Evolutionary conservation across 2,329 filamentous ascomycete genomes (phyloP).

Genomic region (Pezicula neosporulosa): DNA sequence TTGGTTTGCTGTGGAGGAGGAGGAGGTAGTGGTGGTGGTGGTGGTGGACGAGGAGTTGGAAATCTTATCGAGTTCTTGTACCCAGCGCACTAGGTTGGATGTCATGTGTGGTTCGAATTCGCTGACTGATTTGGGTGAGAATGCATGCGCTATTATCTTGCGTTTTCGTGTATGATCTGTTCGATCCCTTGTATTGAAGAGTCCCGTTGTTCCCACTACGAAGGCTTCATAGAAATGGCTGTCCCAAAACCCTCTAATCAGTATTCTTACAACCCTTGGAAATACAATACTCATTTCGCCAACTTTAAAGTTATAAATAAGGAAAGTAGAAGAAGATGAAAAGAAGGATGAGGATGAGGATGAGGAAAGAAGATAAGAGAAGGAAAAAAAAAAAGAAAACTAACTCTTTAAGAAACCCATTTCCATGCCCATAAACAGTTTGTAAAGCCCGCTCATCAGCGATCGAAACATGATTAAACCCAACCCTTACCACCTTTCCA

Average conservation of each 20-base stretch:
- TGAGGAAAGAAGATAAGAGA: too few relatives aligned
- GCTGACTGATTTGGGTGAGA: slow-evolving; percentile 72
- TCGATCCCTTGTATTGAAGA: slow-evolving; percentile 86
- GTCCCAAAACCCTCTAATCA: background rate
- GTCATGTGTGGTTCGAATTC: slow-evolving; percentile 89
- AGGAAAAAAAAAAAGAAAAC: too few relatives aligned
- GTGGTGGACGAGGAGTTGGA: slow-evolving; percentile 25
- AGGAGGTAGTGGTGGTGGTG: too few relatives aligned
- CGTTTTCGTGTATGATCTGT: slow-evolving; percentile 80
- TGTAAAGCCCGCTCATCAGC: slow-evolving; percentile 77
- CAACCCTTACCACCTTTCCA: slow-evolving; percentile 75
- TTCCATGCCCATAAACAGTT: slow-evolving; percentile 75
- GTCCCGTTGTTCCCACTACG: slow-evolving; percentile 75
- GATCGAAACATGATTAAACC: slow-evolving; percentile 79
- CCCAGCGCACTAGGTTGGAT: slow-evolving; percentile 69
- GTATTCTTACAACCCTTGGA: too few relatives aligned
- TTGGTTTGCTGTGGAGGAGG: too few relatives aligned
- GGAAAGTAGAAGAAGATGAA: too few relatives aligned
- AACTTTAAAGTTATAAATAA: too few relatives aligned
- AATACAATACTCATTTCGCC: too few relatives aligned
- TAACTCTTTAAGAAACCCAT: slow-evolving; percentile 69
- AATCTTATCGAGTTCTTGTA: slow-evolving; percentile 68
- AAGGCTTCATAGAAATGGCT: slow-evolving; percentile 88
- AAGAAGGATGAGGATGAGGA: too few relatives aligned
- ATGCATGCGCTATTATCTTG: slow-evolving; percentile 82